These are phyloP conservation scores for Boletus vinaceobasis DNA, from an alignment of 768 basidiomycete species.

Conservation along the genomic window DNA sequence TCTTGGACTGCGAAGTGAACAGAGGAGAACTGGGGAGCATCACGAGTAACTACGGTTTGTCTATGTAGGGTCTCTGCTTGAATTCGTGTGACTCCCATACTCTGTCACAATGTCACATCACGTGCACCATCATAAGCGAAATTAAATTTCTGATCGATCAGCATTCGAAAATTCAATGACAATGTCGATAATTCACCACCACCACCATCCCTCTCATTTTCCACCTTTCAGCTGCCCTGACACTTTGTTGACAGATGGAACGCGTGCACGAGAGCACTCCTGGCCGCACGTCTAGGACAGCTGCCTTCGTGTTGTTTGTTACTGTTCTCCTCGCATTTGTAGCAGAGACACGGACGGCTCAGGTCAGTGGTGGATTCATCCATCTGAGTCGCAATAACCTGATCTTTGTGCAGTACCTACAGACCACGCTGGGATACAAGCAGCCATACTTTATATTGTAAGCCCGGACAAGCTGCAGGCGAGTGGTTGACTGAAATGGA, in stretches of 20 bases:
- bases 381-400: not conserved
- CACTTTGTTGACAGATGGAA: slow-evolving; percentile 3
- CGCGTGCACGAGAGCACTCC: not conserved
- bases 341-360: slow-evolving; percentile 69
- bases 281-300: slow-evolving; percentile 31
- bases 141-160: too few species aligned
- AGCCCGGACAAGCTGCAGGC: slow-evolving; percentile 23
- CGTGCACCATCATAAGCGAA: not conserved
- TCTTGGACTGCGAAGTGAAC: too few species aligned
- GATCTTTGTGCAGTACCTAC: slow-evolving; percentile 59
- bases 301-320: slow-evolving; percentile 55
- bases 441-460: slow-evolving; percentile 91
- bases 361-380: slow-evolving; percentile 43
- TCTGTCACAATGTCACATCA: too few species aligned
- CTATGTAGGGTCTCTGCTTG: too few species aligned
- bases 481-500: not conserved
- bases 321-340: slow-evolving; percentile 69
- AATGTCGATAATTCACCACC: not conserved
- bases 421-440: slow-evolving; percentile 69
- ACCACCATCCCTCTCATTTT: not conserved
- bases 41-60: too few species aligned
- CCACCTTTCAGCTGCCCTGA: not conserved
- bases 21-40: too few species aligned
- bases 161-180: not conserved
- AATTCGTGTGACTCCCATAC: too few species aligned